Base-by-base conservation (phyloP, 495 filamentous ascomycete genomes). In the Xylaria flabelliformis region DNA sequence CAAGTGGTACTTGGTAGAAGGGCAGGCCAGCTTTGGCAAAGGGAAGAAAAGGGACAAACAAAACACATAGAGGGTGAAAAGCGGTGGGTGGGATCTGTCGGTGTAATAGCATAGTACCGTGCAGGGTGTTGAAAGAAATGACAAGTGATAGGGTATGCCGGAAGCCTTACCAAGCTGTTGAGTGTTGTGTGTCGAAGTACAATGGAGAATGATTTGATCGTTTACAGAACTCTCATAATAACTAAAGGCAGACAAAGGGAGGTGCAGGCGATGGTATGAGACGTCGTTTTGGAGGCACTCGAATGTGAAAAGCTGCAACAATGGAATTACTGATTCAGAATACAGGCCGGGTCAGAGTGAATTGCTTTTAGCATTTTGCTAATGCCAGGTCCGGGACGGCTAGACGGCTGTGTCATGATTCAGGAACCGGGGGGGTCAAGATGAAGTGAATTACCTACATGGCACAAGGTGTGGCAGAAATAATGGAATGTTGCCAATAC, bases 361-460 rank as follows among this genome's bases (percentile, higher is more conserved):
- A 55, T 56, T 56, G 65, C 34, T 55, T 67, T 67, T 67, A 67
- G 26, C 48, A 67, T 55, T 51, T 67, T 56, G 32, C 44, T 56
- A 65, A 65, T 55, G n/a, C 34, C 65, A 67, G 65, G 65, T 15
- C 21, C 50, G 48, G 34, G 32, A 55, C 64, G 17, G 29, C 65
- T 67, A 44, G 34, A 56, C 50, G 32, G 50, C 13, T 56, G 36
- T 55, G 65, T 29, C 65, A 67, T 67, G 65, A 67, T 67, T 67
- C 65, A 56, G 65, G 65, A 42, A 42, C n/a, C 41, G 50, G 65
- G 50, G 64, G 48, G 48, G 19, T 55, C 24, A 21, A 44, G 50
- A 32, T 42, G 50, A 26, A 39, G 56, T 59, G 56, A 59, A 59
- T 59, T 44, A n/a, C n/a, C n/a, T 34, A 58, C 55, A 61, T 19